Conservation (phyloP, 768 basidiomycete genomes). For the Pisolithus sp. region DNA sequence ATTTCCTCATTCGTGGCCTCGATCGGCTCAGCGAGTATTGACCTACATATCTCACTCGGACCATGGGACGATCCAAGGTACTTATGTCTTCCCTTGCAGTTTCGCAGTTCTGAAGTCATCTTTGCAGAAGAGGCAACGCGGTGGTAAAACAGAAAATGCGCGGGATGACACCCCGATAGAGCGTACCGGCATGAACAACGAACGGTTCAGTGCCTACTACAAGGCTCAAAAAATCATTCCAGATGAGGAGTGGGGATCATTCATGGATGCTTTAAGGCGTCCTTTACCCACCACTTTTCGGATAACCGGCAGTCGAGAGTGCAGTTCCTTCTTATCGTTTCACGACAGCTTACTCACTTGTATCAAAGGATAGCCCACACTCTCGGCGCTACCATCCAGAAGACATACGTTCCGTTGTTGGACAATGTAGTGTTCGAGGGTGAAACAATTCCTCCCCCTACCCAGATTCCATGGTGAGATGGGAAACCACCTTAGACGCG, state of each 20-base stretch:
- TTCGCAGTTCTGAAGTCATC: not conserved
- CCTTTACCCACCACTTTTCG: constrained; percentile 93
- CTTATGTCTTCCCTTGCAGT: not conserved
- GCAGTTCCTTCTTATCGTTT: constrained; percentile 13
- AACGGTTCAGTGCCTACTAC: constrained; percentile 63
- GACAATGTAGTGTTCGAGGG: constrained; percentile 71
- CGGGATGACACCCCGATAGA: constrained; percentile 42
- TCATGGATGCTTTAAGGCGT: constrained; percentile 56
- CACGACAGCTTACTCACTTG: constrained; percentile 1
- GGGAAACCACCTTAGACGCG: not conserved
- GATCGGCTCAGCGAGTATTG: not conserved
- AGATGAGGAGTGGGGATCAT: constrained; percentile 72
- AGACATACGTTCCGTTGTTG: constrained; percentile 72
- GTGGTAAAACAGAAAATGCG: constrained; percentile 10
- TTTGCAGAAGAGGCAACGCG: constrained; percentile 14
- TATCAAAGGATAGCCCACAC: constrained; percentile 53
- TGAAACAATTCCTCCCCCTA: constrained; percentile 68
- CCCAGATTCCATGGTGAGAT: constrained; percentile 76
- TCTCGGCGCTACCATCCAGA: constrained; percentile 73
- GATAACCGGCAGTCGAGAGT: constrained; percentile 86
- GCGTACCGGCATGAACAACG: constrained; percentile 63
- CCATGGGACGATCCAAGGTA: constrained; percentile 8
- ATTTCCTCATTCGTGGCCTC: too few relatives aligned
- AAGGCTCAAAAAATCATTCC: constrained; percentile 69
- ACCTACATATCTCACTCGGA: not conserved